Conservation (phyloP, 768 basidiomycete species). For the Psilocybe tampanensis region DNA sequence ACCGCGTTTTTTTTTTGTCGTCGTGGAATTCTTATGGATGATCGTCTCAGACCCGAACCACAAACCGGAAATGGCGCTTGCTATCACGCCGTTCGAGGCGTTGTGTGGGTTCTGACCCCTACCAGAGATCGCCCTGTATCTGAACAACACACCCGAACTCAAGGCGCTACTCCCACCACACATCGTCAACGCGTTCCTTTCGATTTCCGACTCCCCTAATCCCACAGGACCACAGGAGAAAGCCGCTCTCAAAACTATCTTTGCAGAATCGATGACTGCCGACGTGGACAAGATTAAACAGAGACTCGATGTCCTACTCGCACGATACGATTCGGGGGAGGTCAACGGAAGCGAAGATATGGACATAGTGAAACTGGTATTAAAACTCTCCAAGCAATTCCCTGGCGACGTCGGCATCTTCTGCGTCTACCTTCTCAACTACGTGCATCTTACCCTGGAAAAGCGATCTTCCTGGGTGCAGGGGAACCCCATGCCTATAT, state of each 20-base stretch:
- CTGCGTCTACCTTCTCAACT: conserved; percentile 88
- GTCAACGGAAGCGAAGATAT: conserved; percentile 39
- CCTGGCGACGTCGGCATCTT: conserved; percentile 93
- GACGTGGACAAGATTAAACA: conserved; percentile 48
- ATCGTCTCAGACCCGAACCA: conserved; percentile 82
- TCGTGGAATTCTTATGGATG: not conserved
- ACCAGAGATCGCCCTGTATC: conserved; percentile 63
- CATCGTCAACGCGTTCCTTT: conserved; percentile 54
- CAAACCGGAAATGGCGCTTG: conserved; percentile 99
- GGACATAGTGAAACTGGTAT: conserved; percentile 62
- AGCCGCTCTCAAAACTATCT: conserved; percentile 70
- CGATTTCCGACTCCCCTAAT: conserved; percentile 42
- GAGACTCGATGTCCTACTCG: conserved; percentile 59
- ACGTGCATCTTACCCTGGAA: conserved; percentile 73
- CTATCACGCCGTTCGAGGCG: conserved; percentile 86
- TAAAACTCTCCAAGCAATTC: conserved; percentile 70
- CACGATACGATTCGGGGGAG: conserved; percentile 56
- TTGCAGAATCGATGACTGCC: conserved; percentile 86
- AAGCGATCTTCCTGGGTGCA: conserved; percentile 94
- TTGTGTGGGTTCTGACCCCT: conserved; percentile 94
- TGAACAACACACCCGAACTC: conserved; percentile 77
- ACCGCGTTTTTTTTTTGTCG: not conserved
- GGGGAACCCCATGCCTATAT: conserved; percentile 98
- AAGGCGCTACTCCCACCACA: conserved; percentile 63
- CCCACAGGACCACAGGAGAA: conserved; percentile 53